phyloP scores from a whole-genome alignment of 805 yeast genomes.

The Peterozyma toletana region DNA sequence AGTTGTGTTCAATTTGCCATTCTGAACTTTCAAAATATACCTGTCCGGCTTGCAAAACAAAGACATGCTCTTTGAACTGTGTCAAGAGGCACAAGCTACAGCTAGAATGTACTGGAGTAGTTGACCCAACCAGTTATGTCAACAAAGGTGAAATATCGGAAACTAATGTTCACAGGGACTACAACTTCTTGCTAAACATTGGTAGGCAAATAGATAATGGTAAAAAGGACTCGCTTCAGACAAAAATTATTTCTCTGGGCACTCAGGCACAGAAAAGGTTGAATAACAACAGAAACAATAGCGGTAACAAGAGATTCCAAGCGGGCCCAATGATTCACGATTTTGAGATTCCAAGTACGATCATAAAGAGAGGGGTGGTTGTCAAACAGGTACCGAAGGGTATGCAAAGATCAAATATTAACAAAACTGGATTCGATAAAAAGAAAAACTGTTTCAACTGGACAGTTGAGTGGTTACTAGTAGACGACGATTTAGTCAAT shows the following conservation, averaged over 20 bases:
- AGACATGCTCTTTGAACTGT: constrained; percentile 68
- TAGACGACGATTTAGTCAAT: constrained; percentile 17
- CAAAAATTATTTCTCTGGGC: constrained; percentile 5
- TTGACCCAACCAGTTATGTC: constrained; percentile 55
- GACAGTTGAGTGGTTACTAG: constrained; percentile 71
- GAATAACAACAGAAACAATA: constrained; percentile 10
- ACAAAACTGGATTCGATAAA: constrained; percentile 68
- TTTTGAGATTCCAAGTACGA: constrained; percentile 11
- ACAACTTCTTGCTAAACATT: constrained; percentile 58
- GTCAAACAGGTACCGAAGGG: constrained; percentile 62
- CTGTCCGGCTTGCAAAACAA: constrained; percentile 70
- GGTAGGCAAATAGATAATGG: constrained; percentile 56
- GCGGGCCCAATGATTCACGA: background rate
- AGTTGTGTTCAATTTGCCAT: constrained; percentile 40
- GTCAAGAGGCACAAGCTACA: constrained; percentile 62
- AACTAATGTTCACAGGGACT: constrained; percentile 69
- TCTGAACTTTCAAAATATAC: constrained; percentile 46
- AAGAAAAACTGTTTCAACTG: constrained; percentile 55
- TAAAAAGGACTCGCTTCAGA: constrained; percentile 36
- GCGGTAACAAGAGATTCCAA: constrained; percentile 9
- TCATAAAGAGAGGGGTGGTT: constrained; percentile 57
- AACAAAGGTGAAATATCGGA: constrained; percentile 37
- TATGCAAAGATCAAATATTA: constrained; percentile 58
- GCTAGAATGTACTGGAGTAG: constrained; percentile 57
- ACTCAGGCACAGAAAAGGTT: constrained; percentile 1